Evolutionary conservation across 2,329 filamentous ascomycete genomes (phyloP).

Genomic region (Hypoxylon sp.): DNA sequence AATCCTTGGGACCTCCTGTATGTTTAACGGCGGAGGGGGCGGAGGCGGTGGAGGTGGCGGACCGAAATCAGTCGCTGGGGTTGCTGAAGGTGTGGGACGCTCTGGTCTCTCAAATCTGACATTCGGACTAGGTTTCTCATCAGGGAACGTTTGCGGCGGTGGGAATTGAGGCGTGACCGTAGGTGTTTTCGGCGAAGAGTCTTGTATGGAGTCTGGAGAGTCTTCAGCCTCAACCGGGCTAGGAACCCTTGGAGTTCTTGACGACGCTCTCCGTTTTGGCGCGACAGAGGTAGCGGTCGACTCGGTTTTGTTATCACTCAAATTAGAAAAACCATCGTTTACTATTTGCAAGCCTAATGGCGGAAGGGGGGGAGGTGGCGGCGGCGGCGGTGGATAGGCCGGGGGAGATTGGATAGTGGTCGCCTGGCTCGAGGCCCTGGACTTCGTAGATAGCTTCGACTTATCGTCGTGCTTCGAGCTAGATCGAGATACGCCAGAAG

Average conservation of each 20-base stretch:
- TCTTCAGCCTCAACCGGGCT: conserved; percentile 62
- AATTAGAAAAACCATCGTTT: conserved; percentile 49
- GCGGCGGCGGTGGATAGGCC: conserved; percentile 53
- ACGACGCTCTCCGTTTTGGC: conserved; percentile 55
- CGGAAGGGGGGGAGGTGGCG: conserved; percentile 52
- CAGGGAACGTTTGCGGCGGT: conserved; percentile 59
- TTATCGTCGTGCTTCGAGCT: conserved; percentile 64
- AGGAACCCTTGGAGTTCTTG: conserved; percentile 51
- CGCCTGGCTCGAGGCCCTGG: conserved; percentile 71
- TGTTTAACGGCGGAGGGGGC: conserved; percentile 81
- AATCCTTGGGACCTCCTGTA: conserved; percentile 82
- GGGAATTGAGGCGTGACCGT: conserved; percentile 70
- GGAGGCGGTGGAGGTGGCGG: conserved; percentile 70
- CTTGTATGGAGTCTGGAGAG: conserved; percentile 66
- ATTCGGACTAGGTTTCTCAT: conserved; percentile 57
- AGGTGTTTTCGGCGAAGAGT: conserved; percentile 73
- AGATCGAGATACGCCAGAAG: conserved; percentile 62
- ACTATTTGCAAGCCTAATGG: conserved; percentile 51
- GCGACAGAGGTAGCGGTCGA: conserved; percentile 56
- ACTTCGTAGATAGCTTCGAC: conserved; percentile 69
- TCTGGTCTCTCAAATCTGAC: conserved; percentile 59
- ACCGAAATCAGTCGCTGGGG: conserved; percentile 61
- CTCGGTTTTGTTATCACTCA: conserved; percentile 55
- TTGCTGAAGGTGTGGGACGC: conserved; percentile 58
- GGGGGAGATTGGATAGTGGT: conserved; percentile 63